Conservation (phyloP, 1,284 basidiomycete genomes). For the Megacollybia platyphylla region DNA sequence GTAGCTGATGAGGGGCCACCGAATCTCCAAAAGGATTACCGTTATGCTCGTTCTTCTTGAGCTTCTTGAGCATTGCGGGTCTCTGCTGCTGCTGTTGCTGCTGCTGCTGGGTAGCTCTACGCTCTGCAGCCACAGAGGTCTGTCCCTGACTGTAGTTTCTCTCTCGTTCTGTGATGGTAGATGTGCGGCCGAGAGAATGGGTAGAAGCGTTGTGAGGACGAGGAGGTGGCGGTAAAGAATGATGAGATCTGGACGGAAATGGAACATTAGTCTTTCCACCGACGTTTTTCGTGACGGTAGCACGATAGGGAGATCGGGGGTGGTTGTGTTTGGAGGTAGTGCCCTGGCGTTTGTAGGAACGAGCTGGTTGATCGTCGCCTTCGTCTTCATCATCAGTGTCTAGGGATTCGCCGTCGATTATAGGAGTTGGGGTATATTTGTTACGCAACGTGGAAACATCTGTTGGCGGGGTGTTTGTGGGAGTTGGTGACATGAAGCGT, state of each 20-base stretch:
- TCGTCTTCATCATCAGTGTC: constrained; percentile 65
- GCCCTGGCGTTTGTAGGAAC: constrained; percentile 19
- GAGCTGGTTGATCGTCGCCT: constrained; percentile 36
- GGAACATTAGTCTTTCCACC: constrained; percentile 42
- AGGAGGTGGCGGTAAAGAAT: constrained; percentile 63
- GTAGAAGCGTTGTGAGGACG: constrained; percentile 45
- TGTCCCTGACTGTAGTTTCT: constrained; percentile 36
- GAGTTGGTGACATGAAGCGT: constrained; percentile 73
- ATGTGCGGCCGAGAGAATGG: constrained; percentile 56
- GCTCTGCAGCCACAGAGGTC: constrained; percentile 12
- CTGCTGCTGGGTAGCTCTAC: constrained; percentile 21
- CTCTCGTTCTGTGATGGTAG: constrained; percentile 33
- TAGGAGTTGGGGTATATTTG: constrained; percentile 31
- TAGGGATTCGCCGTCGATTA: constrained; percentile 60
- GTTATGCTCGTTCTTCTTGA: constrained; percentile 49
- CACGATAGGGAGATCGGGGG: constrained; percentile 66
- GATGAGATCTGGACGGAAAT: constrained; percentile 69
- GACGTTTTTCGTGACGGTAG: constrained; percentile 26
- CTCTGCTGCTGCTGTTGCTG: constrained; percentile 16
- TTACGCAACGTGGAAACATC: constrained; percentile 15
- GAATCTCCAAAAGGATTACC: constrained; percentile 33
- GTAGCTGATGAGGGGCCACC: constrained; percentile 63
- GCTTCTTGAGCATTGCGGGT: constrained; percentile 46
- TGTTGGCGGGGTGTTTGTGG: constrained; percentile 34
- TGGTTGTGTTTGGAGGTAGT: constrained; percentile 46